phyloP scores from a whole-genome alignment of 208 protist species.

The Trypanosoma boissoni region DNA sequence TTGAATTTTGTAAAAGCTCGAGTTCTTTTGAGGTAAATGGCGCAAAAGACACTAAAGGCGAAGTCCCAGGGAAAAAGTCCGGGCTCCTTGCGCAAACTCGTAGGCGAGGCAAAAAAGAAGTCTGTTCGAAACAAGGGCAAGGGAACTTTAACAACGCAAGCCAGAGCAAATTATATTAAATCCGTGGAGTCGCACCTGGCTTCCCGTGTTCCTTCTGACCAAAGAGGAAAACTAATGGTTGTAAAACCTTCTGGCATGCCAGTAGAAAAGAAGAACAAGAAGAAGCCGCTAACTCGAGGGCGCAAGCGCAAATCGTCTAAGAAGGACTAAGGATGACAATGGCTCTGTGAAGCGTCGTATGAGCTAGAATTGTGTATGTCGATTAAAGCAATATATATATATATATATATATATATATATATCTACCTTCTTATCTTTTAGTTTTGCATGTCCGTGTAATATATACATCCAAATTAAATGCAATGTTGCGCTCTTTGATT shows the following conservation, averaged over 20 bases:
- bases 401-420: too few species aligned
- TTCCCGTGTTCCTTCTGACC: constrained; percentile 84
- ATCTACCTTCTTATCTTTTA: too few species aligned
- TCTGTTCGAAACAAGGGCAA: constrained; percentile 59
- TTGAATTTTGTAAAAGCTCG: background rate
- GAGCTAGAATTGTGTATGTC: too few species aligned
- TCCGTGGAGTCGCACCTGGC: constrained; percentile 82
- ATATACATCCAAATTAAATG: too few species aligned
- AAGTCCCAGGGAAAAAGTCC: constrained; percentile 76
- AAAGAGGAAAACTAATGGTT: constrained; percentile 81
- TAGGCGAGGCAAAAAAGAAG: constrained; percentile 81
- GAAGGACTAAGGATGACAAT: constrained; percentile 31
- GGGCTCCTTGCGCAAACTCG: constrained; percentile 81
- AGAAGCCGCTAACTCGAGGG: constrained; percentile 86
- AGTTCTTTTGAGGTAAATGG: constrained; percentile 59
- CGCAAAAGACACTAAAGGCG: constrained; percentile 66
- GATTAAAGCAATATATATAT: too few species aligned
- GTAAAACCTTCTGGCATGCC: constrained; percentile 42
- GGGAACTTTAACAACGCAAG: constrained; percentile 57
- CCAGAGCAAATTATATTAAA: constrained; percentile 76
- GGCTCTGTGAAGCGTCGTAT: too few species aligned
- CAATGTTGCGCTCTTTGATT: too few species aligned
- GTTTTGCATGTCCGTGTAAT: too few species aligned
- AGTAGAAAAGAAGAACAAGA: constrained; percentile 54
- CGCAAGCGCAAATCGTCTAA: constrained; percentile 45